Percentiles rank a stretch among this genome's conserved stretches.
Conservation (phyloP, 805 yeast species). For the Komagataella ulmi region DNA sequence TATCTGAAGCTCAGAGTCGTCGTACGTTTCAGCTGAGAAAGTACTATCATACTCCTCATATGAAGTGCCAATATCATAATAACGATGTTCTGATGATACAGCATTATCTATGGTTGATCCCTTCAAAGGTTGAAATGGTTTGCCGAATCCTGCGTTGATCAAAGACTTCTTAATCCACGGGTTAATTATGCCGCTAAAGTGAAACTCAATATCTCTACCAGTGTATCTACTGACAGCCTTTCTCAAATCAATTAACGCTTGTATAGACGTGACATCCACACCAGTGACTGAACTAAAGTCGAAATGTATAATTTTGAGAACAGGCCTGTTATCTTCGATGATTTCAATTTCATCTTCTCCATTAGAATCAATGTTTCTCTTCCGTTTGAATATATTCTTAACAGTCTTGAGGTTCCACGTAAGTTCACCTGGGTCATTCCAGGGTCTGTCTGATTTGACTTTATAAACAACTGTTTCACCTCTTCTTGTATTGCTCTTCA, state of each 20-base stretch:
- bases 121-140: conserved; percentile 18
- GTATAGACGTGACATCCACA: conserved; percentile 70
- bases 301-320: conserved; percentile 57
- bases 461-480: conserved; percentile 32
- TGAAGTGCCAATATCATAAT: conserved; percentile 2
- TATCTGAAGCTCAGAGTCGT: conserved; percentile 1
- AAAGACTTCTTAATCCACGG: conserved; percentile 82
- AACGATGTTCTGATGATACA: conserved; percentile 5
- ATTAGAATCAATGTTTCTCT: conserved; percentile 9
- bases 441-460: conserved; percentile 54
- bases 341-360: conserved; percentile 6
- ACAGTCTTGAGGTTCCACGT: conserved; percentile 7
- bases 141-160: conserved; percentile 65
- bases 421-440: conserved; percentile 80
- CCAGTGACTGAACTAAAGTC: conserved; percentile 72
- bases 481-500: conserved; percentile 45
- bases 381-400: conserved; percentile 4
- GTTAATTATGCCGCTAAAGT: conserved; percentile 71
- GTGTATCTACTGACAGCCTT: conserved; percentile 62
- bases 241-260: conserved; percentile 62
- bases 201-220: conserved; percentile 78
- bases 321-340: conserved; percentile 42
- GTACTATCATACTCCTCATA: not conserved
- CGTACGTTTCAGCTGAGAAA: not conserved
- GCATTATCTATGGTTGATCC: conserved; percentile 4